Percentiles rank a stretch among this genome's conserved stretches.
Evolutionary conservation across 768 basidiomycete genomes (phyloP).

Genomic region (Dioszegia hungarica): DNA sequence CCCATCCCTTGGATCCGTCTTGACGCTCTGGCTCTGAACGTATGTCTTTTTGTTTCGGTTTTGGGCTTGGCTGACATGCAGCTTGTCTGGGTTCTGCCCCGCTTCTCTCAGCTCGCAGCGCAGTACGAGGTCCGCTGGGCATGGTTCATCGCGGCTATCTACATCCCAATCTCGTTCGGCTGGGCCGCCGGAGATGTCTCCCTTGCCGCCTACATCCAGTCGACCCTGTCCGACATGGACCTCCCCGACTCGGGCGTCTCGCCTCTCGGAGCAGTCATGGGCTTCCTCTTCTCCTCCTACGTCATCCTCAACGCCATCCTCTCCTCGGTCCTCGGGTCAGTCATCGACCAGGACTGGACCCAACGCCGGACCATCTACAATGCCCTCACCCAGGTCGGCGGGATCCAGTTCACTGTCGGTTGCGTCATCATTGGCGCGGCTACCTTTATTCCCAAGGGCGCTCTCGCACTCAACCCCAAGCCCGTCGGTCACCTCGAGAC

Average conservation of each 20-base stretch:
- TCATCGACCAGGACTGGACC: neutral
- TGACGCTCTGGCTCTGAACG: neutral
- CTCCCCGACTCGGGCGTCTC: neutral
- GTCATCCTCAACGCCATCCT: slow-evolving; percentile 2
- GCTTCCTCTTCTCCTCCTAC: slow-evolving; percentile 3
- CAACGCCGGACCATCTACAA: neutral
- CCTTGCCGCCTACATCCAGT: slow-evolving; percentile 1
- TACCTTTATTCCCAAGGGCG: neutral
- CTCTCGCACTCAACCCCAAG: slow-evolving; percentile 1
- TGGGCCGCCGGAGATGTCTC: slow-evolving; percentile 4
- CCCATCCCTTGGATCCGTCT: slow-evolving; percentile 3
- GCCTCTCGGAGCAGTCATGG: neutral
- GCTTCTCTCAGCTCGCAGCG: neutral
- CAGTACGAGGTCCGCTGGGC: neutral
- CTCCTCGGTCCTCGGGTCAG: neutral
- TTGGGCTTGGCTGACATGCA: neutral
- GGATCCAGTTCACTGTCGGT: neutral
- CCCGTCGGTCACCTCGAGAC: slow-evolving; percentile 1
- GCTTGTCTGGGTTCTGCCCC: slow-evolving; percentile 1
- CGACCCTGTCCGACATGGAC: neutral
- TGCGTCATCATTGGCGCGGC: slow-evolving; percentile 1
- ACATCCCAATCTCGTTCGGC: neutral
- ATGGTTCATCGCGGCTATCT: neutral
- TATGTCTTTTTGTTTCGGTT: neutral
- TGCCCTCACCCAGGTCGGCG: neutral